Base-by-base conservation (phyloP, 1,284 basidiomycete genomes). In the Coniferiporia weirii region DNA sequence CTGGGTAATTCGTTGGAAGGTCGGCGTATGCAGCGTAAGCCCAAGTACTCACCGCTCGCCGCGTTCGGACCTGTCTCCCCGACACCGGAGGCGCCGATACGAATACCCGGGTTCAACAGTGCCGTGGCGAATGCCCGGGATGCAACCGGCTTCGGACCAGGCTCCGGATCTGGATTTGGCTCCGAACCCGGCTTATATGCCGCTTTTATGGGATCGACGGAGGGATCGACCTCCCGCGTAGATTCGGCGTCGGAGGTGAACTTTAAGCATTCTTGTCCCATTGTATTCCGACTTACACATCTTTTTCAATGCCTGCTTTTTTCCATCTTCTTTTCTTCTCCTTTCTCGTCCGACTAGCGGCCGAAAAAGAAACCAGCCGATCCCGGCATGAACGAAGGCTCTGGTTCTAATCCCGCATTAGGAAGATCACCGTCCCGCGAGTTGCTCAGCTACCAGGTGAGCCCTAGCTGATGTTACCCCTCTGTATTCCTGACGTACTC, bases 31-130 rank as follows among this genome's bases (percentile, higher is more conserved):
- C 56, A 50, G n/a, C 51, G 46, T 10, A 51, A 52, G 22, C 34
- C 40, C 34, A 62, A 59, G 54, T 62, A 62, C 38, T 62, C 61
- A 15, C 61, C 61, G 8, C 56, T 62, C 40, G 61, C 61, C 5
- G 61, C 61, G 27, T 62, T 62, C 19, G 57, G 61, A 3, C 55
- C 52, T 12, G 22, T 34, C 13, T 54, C 57, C 19, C 45, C 50
- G 9, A 20, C 13, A 20, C n/a, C 40, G 12, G 6, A 17, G 17
- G 20, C 19, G 40, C 20, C 38, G n/a, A 12, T 19, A 19, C 46
- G 13, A 13, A 22, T 17, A 12, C n/a, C 40, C n/a, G 40, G 2
- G 40, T n/a, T n/a, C n/a, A n/a, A n/a, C n/a, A n/a, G 10, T 43
- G 7, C 40, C 40, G 40, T 43, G 7, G 27, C 27, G 38, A 40